These are phyloP conservation scores for Globisporangium irregulare DNA, from an alignment of 352 stramenopile species.

Conservation along the genomic window DNA sequence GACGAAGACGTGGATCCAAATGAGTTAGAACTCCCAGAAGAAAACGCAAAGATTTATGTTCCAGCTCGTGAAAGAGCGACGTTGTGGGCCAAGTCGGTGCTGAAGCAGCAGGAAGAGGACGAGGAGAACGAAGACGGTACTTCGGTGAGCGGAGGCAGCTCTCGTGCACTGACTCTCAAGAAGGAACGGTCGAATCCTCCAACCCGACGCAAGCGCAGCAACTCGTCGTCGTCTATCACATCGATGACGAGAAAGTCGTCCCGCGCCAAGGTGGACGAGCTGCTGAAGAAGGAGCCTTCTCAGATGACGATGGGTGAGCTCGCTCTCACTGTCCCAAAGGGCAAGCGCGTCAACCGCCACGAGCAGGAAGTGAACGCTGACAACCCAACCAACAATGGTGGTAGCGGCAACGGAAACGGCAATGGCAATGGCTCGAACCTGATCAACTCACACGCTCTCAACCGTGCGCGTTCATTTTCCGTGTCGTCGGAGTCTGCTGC, in stretches of 20 bases:
- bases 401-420: not conserved
- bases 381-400: constrained; percentile 16
- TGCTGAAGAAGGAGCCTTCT: constrained; percentile 67
- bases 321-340: constrained; percentile 70
- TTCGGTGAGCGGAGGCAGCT: constrained; percentile 1
- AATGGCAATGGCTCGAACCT: constrained; percentile 22
- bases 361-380: constrained; percentile 57
- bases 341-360: constrained; percentile 48
- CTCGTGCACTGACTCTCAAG: constrained; percentile 25
- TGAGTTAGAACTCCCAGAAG: constrained; percentile 45
- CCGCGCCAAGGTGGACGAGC: constrained; percentile 51
- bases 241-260: constrained; percentile 25
- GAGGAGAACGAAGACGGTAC: constrained; percentile 18
- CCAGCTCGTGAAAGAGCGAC: constrained; percentile 67
- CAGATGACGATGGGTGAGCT: constrained; percentile 87
- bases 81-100: constrained; percentile 68
- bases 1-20: constrained; percentile 41
- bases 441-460: constrained; percentile 39
- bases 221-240: constrained; percentile 44
- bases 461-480: constrained; percentile 54
- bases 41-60: constrained; percentile 48
- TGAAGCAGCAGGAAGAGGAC: constrained; percentile 40
- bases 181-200: constrained; percentile 25
- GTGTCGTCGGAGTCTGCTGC: constrained; percentile 62
- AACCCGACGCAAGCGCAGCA: constrained; percentile 51